phyloP scores from a whole-genome alignment of 1,284 basidiomycete genomes.

The Heterobasidion irregulare region DNA sequence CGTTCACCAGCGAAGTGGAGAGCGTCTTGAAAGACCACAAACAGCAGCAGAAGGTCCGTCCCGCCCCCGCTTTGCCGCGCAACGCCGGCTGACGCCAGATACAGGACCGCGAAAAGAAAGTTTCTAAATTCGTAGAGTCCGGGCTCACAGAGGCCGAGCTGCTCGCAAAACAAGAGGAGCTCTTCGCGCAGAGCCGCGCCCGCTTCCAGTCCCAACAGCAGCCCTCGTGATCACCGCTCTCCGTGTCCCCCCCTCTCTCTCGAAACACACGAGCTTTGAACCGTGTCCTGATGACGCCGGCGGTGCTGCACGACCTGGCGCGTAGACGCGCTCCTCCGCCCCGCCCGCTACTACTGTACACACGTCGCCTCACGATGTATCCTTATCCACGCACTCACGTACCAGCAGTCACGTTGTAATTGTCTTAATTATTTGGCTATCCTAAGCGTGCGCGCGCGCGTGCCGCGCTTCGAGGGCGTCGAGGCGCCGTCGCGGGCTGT shows the following conservation, averaged over 20 bases:
- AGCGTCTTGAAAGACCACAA: conserved; percentile 93
- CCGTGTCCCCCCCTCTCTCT: not conserved
- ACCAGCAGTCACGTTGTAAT: conserved; percentile 14
- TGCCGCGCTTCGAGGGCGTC: conserved; percentile 26
- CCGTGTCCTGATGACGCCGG: no score
- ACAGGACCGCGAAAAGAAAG: conserved; percentile 82
- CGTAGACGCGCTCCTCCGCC: no score
- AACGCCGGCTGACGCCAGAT: conserved; percentile 4
- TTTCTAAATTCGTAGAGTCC: conserved; percentile 82
- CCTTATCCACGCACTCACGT: conserved; percentile 2
- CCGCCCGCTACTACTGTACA: not conserved
- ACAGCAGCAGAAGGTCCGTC: conserved; percentile 80
- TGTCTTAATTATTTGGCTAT: conserved; percentile 16
- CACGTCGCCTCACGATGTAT: conserved; percentile 8
- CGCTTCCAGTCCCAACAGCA: conserved; percentile 51
- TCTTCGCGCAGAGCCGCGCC: conserved; percentile 86
- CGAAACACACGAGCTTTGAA: not conserved
- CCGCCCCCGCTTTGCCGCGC: conserved; percentile 2
- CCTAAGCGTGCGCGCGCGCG: conserved; percentile 8
- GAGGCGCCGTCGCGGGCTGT: conserved; percentile 48
- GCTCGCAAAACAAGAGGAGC: conserved; percentile 77
- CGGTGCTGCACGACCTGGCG: no score
- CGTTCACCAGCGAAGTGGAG: conserved; percentile 83
- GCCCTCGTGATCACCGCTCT: conserved; percentile 17
- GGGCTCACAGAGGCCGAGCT: conserved; percentile 92